These are phyloP conservation scores for Eurotiales sp. DNA, from an alignment of 2,329 filamentous ascomycete genomes.

Conservation along the genomic window DNA sequence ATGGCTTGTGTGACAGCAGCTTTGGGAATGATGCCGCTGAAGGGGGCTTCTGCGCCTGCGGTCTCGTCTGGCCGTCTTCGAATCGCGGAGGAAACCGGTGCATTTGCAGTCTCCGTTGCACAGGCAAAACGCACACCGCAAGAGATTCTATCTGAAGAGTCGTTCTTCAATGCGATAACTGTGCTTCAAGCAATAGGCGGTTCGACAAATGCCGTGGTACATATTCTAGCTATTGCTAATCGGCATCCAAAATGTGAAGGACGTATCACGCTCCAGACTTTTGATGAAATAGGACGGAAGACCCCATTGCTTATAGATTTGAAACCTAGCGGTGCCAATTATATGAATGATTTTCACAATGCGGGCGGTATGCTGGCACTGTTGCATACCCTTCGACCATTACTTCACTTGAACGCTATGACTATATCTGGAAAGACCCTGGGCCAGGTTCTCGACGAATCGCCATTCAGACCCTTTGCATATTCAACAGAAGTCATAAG, in stretches of 20 bases:
- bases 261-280: slow-evolving; percentile 42
- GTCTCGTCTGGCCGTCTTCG: slow-evolving; percentile 50
- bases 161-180: slow-evolving; percentile 52
- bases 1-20: slow-evolving; percentile 50
- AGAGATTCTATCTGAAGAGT: slow-evolving; percentile 43
- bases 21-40: no score
- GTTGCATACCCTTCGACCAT: slow-evolving; percentile 43
- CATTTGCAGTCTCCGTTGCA: slow-evolving; percentile 45
- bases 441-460: slow-evolving; percentile 43
- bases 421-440: slow-evolving; percentile 48
- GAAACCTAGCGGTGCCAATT: slow-evolving; percentile 53
- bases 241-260: slow-evolving; percentile 48
- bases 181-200: slow-evolving; percentile 55
- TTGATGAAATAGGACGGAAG: slow-evolving; percentile 47
- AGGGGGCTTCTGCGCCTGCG: slow-evolving; percentile 52
- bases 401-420: slow-evolving; percentile 44
- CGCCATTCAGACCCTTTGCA: slow-evolving; percentile 40
- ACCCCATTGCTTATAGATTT: slow-evolving; percentile 49
- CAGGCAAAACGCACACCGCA: slow-evolving; percentile 40
- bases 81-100: slow-evolving; percentile 54
- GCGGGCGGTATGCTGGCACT: slow-evolving; percentile 50
- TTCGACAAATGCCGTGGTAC: slow-evolving; percentile 54
- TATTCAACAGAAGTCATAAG: slow-evolving; percentile 44
- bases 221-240: slow-evolving; percentile 53
- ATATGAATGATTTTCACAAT: slow-evolving; percentile 55